Percentiles rank a stretch among this genome's conserved stretches.
Conservation (phyloP, 495 filamentous ascomycete species). For the Podospora australis region DNA sequence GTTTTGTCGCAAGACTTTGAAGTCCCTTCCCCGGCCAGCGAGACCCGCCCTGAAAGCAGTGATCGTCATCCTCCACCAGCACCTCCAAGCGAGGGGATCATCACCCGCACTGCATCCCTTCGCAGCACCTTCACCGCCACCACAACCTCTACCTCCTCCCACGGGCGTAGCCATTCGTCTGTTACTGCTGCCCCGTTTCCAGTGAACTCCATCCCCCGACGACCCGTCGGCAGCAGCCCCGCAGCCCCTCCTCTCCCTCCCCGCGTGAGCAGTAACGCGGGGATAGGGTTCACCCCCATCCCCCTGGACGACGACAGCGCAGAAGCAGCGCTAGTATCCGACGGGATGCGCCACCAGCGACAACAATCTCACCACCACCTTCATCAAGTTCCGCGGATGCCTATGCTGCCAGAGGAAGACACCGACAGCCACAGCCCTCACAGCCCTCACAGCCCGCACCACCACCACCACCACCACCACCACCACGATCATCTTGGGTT, state of each 20-base stretch:
- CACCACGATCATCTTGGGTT: no score
- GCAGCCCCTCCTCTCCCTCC: background rate
- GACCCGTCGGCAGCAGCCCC: slow-evolving; percentile 4
- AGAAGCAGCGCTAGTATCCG: slow-evolving; percentile 20
- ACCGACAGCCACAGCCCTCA: background rate
- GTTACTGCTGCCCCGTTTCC: background rate
- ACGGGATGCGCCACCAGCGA: slow-evolving; percentile 18
- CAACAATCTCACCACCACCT: slow-evolving; percentile 2
- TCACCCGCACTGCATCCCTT: slow-evolving; percentile 27
- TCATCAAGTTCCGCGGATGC: slow-evolving; percentile 7
- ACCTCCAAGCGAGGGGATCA: slow-evolving; percentile 27
- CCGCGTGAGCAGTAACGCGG: background rate
- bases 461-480: background rate
- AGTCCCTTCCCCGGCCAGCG: slow-evolving; percentile 1
- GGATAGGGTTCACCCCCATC: slow-evolving; percentile 6
- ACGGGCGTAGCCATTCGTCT: background rate
- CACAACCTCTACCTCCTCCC: slow-evolving; percentile 6
- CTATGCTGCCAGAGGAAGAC: background rate
- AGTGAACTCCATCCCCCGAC: slow-evolving; percentile 3
- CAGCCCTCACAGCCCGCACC: background rate
- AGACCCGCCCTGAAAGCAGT: background rate
- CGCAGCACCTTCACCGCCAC: slow-evolving; percentile 23
- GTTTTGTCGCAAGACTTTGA: slow-evolving; percentile 5
- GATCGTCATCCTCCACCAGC: slow-evolving; percentile 1
- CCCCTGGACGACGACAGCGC: slow-evolving; percentile 20